These are phyloP conservation scores for Withania somnifera DNA, from an alignment of 305 asterid species.

Conservation along the genomic window DNA sequence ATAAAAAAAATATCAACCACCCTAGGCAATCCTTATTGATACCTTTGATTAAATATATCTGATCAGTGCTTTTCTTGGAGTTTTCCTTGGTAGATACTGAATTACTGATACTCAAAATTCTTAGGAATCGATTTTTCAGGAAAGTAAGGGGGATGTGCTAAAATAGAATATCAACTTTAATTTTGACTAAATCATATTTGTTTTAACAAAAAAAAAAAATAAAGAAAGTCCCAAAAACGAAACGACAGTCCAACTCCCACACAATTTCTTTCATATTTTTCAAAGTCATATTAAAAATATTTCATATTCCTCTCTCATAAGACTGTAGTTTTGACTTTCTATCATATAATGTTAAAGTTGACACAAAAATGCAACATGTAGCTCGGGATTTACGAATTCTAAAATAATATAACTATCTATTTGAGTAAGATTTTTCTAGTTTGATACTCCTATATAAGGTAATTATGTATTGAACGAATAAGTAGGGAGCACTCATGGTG, in stretches of 20 bases:
- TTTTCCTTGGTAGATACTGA: background rate
- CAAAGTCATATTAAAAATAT: no score
- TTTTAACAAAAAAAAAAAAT: no score
- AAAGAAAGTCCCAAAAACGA: no score
- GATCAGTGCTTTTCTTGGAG: background rate
- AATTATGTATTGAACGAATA: constrained; percentile 1
- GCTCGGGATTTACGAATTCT: background rate
- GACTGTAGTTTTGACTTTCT: background rate
- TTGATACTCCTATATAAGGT: background rate
- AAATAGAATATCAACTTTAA: no score
- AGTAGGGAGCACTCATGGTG: background rate
- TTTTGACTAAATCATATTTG: no score
- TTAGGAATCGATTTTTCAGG: background rate
- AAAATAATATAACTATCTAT: background rate
- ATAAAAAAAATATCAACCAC: no score
- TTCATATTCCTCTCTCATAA: no score
- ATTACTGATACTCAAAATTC: background rate
- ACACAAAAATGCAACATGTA: background rate
- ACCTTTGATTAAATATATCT: background rate
- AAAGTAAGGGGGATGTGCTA: background rate
- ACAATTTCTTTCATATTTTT: no score
- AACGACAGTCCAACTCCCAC: no score
- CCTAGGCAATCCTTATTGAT: no score
- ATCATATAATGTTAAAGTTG: background rate
- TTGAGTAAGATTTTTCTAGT: background rate